Base-by-base conservation (phyloP, 208 protist genomes). In the Trypanosoma avium region DNA sequence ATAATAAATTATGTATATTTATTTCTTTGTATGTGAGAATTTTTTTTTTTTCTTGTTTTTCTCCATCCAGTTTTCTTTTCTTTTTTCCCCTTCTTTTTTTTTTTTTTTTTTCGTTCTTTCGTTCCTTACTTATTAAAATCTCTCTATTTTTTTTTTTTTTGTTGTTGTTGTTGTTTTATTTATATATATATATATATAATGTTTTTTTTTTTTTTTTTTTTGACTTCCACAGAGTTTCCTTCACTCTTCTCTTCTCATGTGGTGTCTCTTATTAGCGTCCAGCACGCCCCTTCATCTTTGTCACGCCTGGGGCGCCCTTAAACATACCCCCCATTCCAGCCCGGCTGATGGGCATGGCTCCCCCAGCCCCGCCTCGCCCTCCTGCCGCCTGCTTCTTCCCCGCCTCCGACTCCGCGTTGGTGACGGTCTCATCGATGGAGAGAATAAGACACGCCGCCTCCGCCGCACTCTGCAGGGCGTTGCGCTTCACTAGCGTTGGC, bases 351-450 rank as follows among this genome's bases (percentile, higher is more conserved):
- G 81, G 79, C 86, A 94, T 93, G 67, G 76, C 81, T 33, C 83
- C 83, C 38, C 82, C 74, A 33, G 81, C 83, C 38, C 82, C 74
- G 27, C 61, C 74, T 33, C 75, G 76, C 40, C 72, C 82, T 32
- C 73, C 85, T 15, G 81, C 89, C 19, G 84, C 89, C 70, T 92
- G 77, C 66, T 93, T 93, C 80, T 96, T 93, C 21, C 79, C 86
- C 0, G 86, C 84, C 22, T 98, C 94, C 2, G 88, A 96, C 78
- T 97, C 82, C 17, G 94, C 79, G 66, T 97, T 97, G 22, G 87
- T 97, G 57, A 99, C 91, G 2, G 99, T 99, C 82, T 99, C 98
- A 77, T 99, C 99, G 43, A 99, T 97, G 40, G 97, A 99, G 7
- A 99, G 90, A 67, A 99, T 98, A 33, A 99, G 86, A 79, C 96